Evolutionary conservation across 2,329 filamentous ascomycete genomes (phyloP), one percentile per base, ranked within the genome.

Genomic region (Microcyclosporella mali): DNA sequence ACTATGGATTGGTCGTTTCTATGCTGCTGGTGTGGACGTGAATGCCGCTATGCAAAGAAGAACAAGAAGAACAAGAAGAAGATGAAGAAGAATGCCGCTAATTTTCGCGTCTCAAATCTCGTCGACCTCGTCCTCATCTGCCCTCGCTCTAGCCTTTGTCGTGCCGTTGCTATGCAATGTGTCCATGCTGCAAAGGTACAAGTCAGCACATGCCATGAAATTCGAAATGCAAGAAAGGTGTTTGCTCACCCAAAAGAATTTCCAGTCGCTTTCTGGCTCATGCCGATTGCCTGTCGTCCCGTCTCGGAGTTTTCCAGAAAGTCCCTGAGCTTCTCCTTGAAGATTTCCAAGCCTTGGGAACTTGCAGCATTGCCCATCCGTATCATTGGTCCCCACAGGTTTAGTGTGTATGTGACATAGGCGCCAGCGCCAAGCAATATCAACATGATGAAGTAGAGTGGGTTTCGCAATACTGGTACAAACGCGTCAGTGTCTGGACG

Each of bases 381-480:
- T 56, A 94, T 73, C 74, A 98, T 97, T 0, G 92, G 92, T 1
- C 92, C 92, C 70, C 94, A 89, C 12, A 98, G 79, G 64, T 97
- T 97, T 54, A 98, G 82, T 27, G 82, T 89, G 68, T 92, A 95
- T 3, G 89, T 92, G 19, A 95, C 74, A 59, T 97, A 98, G 3
- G 84, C 85, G 43, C 78, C 88, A 40, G 84, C 78, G 9, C 74
- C 82, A 32, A 84, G 68, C 39, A 97, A 67, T 58, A 95, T 79
- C 45, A 97, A 73, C 59, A 97, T 79, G 60, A 98, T 71, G 70
- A 95, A 95, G 64, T 95, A 88, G 50, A 94, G 71, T 0, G 92
- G 92, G 66, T 97, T 97, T 53, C 88, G 87, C 32, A 97, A 75
- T 28, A 98, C 92, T 95, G 58, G 15, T 1, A 30, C 42, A 3